Conservation (phyloP, 306 rosid species). For the Inga leiocalycina region DNA sequence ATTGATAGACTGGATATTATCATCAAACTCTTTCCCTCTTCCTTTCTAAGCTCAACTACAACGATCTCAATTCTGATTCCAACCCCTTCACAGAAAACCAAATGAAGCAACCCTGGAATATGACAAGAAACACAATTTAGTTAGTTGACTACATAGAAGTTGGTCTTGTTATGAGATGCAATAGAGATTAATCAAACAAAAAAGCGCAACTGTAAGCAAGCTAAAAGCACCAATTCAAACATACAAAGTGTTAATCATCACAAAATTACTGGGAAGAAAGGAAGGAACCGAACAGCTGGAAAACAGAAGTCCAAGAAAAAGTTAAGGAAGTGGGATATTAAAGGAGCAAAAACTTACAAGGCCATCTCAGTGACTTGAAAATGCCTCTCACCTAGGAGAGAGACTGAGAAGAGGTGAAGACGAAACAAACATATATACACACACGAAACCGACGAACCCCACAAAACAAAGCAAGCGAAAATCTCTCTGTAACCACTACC, state of each 20-base stretch:
- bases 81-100: slow-evolving; percentile 18
- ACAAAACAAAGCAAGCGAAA: slow-evolving; percentile 15
- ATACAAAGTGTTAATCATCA: slow-evolving; percentile 11
- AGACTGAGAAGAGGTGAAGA: neutral
- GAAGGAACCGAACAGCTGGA: slow-evolving; percentile 17
- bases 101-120: slow-evolving; percentile 43
- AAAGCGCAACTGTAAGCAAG: slow-evolving; percentile 30
- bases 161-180: neutral
- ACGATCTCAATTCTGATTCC: neutral
- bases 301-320: neutral
- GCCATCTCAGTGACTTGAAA: neutral
- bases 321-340: neutral
- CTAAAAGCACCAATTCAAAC: slow-evolving; percentile 31
- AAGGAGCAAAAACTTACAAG: neutral
- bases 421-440: slow-evolving; percentile 10
- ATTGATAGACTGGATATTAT: slow-evolving; percentile 5
- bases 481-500: slow-evolving; percentile 15
- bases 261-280: slow-evolving; percentile 13
- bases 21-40: slow-evolving; percentile 9
- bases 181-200: neutral
- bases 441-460: slow-evolving; percentile 19
- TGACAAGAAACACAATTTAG: slow-evolving; percentile 28
- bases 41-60: slow-evolving; percentile 28
- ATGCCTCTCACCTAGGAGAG: slow-evolving; percentile 13
- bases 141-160: slow-evolving; percentile 8